A percentile compares a stretch with the other conserved stretches of the same genome.
Conservation (phyloP, 2,329 filamentous ascomycete species). For the Cercospora sp. region DNA sequence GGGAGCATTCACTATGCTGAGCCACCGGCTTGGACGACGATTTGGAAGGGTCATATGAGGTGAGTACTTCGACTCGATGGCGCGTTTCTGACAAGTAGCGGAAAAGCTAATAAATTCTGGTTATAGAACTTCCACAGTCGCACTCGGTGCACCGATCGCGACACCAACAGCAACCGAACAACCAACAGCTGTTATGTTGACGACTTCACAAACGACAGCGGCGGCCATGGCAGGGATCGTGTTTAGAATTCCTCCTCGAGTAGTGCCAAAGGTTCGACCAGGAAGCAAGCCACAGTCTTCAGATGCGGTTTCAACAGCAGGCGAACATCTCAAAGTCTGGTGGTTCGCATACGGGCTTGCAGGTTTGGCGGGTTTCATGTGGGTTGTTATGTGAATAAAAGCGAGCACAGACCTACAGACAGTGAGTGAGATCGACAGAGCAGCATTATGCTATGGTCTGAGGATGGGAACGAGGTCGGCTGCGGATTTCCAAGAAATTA, state of each 20-base stretch:
- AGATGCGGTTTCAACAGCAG: neutral
- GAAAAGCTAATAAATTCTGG: neutral
- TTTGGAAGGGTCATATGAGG: neutral
- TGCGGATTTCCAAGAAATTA: accelerated
- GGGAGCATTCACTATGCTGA: neutral
- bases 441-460: accelerated
- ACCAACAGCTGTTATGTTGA: neutral
- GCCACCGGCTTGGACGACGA: neutral
- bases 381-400: neutral
- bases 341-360: neutral
- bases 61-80: neutral
- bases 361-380: neutral
- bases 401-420: neutral
- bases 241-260: neutral
- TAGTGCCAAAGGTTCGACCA: neutral
- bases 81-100: too few species aligned
- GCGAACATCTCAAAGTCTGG: neutral
- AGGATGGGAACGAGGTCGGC: neutral
- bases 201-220: neutral
- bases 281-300: neutral
- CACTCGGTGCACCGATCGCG: neutral
- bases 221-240: neutral
- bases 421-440: neutral
- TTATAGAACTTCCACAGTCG: neutral
- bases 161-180: neutral